Percentiles rank a stretch among this genome's conserved stretches.
Conservation (phyloP, 768 basidiomycete genomes). For the Psilocybe subaeruginosa region DNA sequence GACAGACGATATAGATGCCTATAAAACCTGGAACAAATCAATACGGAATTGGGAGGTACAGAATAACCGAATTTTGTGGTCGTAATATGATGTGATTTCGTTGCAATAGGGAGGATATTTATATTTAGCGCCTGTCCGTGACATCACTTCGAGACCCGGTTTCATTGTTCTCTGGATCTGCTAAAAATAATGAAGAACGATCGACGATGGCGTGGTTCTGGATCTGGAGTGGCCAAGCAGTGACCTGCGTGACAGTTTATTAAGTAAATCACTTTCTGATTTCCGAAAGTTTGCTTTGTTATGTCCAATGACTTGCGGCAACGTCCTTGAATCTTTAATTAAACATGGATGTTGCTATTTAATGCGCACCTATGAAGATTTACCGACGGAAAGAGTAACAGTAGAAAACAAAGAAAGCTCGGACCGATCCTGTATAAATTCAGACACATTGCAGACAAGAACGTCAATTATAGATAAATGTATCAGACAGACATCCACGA, state of each 20-base stretch:
- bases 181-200: neutral
- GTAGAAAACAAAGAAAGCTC: neutral
- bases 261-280: neutral
- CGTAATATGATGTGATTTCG: constrained; percentile 5
- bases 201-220: neutral
- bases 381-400: neutral
- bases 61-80: neutral
- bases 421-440: neutral
- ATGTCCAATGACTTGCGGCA: neutral
- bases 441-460: neutral
- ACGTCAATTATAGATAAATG: constrained; percentile 1
- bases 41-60: neutral
- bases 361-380: too few relatives aligned
- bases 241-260: neutral
- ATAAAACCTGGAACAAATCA: too few relatives aligned
- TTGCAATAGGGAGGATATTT: constrained; percentile 1
- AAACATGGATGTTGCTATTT: neutral
- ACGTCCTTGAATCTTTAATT: neutral
- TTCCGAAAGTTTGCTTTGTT: neutral
- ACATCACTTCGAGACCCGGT: constrained; percentile 11
- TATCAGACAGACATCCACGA: constrained; percentile 2
- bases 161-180: constrained; percentile 6
- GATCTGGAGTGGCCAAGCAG: neutral
- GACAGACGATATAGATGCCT: too few relatives aligned
- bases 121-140: constrained; percentile 11